Percentiles rank a stretch among this genome's conserved stretches.
phyloP scores from a whole-genome alignment of 192 early-diverging fungal genomes.

The Mortierella antarctica region DNA sequence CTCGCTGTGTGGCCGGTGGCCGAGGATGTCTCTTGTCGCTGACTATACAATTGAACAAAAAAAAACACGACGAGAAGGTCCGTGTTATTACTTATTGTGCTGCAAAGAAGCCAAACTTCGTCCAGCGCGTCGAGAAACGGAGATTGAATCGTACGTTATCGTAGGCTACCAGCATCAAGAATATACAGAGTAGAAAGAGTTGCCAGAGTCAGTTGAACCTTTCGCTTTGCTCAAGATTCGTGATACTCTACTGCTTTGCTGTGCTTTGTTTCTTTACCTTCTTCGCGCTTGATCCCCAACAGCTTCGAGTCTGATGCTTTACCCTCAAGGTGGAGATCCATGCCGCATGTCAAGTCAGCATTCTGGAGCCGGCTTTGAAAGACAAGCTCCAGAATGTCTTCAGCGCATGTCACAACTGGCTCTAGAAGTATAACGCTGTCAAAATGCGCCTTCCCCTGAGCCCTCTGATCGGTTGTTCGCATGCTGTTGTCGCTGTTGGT shows the following conservation, averaged over 20 bases:
- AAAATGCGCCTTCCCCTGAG: slow-evolving; percentile 3
- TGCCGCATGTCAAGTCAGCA: slow-evolving; percentile 61
- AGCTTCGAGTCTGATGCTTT: background rate
- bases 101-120: background rate
- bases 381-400: slow-evolving; percentile 60
- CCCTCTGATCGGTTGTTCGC: background rate
- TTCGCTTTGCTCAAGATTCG: too few relatives aligned
- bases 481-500: background rate
- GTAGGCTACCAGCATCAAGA: background rate
- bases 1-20: slow-evolving; percentile 2
- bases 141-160: slow-evolving; percentile 2
- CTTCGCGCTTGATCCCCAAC: background rate
- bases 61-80: background rate
- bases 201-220: too few relatives aligned
- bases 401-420: slow-evolving; percentile 57
- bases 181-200: background rate
- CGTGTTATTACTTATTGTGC: background rate
- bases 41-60: slow-evolving; percentile 2
- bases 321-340: slow-evolving; percentile 39
- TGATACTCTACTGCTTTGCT: background rate
- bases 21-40: slow-evolving; percentile 17
- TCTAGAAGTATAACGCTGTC: slow-evolving; percentile 55
- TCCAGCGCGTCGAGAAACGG: too few relatives aligned
- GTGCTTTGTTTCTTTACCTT: background rate
- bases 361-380: slow-evolving; percentile 55